Evolutionary conservation across 73 alveolate species (phyloP), one percentile per base, ranked within the genome.

Genomic region (Paraurostyla sp.): DNA sequence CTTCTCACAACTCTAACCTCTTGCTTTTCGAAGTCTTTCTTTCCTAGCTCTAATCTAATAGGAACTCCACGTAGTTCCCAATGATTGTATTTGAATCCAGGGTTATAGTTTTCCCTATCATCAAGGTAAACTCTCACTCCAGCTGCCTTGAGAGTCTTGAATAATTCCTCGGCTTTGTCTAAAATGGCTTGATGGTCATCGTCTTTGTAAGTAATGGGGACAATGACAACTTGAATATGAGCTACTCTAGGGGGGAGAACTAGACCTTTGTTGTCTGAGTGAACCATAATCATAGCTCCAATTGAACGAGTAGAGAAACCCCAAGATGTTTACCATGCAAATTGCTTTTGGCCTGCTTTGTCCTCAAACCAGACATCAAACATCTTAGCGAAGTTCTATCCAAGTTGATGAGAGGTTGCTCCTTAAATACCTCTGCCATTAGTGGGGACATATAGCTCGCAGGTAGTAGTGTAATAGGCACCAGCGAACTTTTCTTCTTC

Each of bases 31-130:
- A 92, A 84, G 92, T 94, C 99, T 78, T 92, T 90, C 76, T 96
- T 95, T 18, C 99, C 99, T 33, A 96, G 89, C 95, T 99, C 99
- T 29, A 97, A 56, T 93, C 99, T 93, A 73, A 99, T 83, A 49
- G 99, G 99, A 84, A 99, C 99, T 23, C 99, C 99, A 89, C 96
- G 98, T 78, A 97, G 93, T 93, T 99, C 99, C 99, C 99, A 99
- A 91, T 96, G 97, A 83, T 96, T 97, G 92, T 87, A 98, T 88
- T 98, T 98, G 99, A 98, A 97, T 25, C 99, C 99, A 59, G 99
- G 99, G 40, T 97, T 95, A 83, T 99, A 98, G 93, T 93, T 96
- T 42, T 92, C 97, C 68, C 99, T 95, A 80, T 94, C 99, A 94
- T 99, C 99, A 80, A 97, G 71, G 65, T 89, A 90, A 36, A 96